Evolutionary conservation across 2,329 filamentous ascomycete species (phyloP), one percentile per base, ranked within the genome.

Genomic region (Diaporthe eres): DNA sequence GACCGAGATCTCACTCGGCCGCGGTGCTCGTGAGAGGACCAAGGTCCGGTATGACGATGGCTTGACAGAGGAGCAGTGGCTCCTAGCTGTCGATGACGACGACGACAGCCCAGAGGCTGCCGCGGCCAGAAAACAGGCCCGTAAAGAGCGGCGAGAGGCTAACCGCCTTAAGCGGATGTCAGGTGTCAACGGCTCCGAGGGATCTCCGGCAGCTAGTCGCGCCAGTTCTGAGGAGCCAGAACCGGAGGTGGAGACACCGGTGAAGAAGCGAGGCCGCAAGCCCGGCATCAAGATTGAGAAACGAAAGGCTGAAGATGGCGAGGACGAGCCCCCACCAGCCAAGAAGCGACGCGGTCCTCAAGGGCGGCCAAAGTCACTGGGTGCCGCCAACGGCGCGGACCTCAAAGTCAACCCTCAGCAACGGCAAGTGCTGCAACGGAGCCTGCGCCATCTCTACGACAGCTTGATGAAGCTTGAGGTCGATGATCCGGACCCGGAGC

Each of bases 41-140:
- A 93, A 95, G 81, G 96, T 98, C 81, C 94, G 94, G 84, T 99
- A 99, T 80, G 97, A 99, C 81, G 97, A 99, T 81, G 97, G 97
- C 71, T 91, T 99, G 42, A 98, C 97, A 0, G 97, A 99, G 86
- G 97, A 99, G 86, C 97, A 99, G 85, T 99, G 97, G 97, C 90
- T 98, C 71, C 96, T 98, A 88, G 97, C 97, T 72, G 96, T 99
- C 44, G 97, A 99, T 82, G 96, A 98, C 77, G 96, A 98, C 70
- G 97, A 99, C 1, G 97, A 99, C 82, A 93, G 92, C 0, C 95
- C 98, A 42, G 97, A 98, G 82, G 96, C 95, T 72, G 97, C 97
- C 2, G 96, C 97, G 51, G 94, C 94, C 49, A 92, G 97, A 55
- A 98, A 98, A 81, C 92, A 95, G 82, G 95, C 95, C 6, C 92